Evolutionary conservation across 371 early-diverging fungal species (phyloP), one percentile per base, ranked within the genome.

Genomic region (Entomophthora muscae): DNA sequence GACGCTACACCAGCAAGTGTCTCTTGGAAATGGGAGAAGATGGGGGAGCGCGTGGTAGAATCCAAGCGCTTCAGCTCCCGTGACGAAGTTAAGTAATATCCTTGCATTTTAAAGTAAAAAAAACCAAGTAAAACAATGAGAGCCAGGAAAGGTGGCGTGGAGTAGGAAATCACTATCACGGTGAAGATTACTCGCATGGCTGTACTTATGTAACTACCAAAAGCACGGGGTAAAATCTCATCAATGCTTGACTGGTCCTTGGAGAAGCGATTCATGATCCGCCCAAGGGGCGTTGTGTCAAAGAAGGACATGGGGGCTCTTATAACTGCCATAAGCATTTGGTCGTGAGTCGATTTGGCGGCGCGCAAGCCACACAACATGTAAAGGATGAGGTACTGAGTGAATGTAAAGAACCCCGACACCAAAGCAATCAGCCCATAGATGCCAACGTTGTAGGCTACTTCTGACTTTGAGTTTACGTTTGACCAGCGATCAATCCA

Each of bases 251-350:
- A 81, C 59, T 90, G 78, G 72, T 97, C 92, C 61, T 89, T 87
- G 68, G 91, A 87, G 71, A 96, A 91, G 65, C 87, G 76, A 65
- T 91, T 83, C 52, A 93, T 67, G 42, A 93, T 83, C 53, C 89
- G 82, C 22, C 94, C 93, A 21, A 90, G 71, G 0, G 92, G 97
- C 1, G 91, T 93, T 0, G 86, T 83, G 67, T 92, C 88, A 68
- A 87, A 89, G 69, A 90, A 95, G 0, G 82, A 75, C 89, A 91
- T 91, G n/a, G 95, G 94, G 10, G 92, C 85, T 7, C 80, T 78
- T 53, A 57, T 26, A 17, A 64, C 32, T 22, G 27, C 7, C 23
- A 7, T 51, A 3, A 64, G 13, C 55, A 63, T 54, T 21, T 28
- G 22, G 57, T 32, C 3, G 51, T 53, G 32, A 57, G 82, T 70